Conservation (phyloP, 176 grass and related monocot species). For the Eragrostis nindensis region DNA sequence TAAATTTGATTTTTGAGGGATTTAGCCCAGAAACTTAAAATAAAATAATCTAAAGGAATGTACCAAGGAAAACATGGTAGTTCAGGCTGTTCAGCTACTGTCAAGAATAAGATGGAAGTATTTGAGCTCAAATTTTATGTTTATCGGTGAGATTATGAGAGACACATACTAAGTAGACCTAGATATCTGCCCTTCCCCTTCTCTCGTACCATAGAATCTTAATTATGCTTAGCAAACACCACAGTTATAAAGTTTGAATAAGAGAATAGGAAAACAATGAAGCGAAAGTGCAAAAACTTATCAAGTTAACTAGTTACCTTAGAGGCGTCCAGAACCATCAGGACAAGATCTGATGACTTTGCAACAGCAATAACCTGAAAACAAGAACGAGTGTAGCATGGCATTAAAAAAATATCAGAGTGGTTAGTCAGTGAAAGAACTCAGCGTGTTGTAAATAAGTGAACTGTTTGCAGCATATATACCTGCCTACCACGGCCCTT, state of each 20-base stretch:
- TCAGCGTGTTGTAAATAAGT: background rate
- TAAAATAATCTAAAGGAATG: too few relatives aligned
- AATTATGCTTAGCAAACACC: background rate
- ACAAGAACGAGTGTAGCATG: background rate
- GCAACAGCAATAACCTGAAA: constrained; percentile 97
- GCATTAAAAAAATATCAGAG: background rate
- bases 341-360: constrained; percentile 98
- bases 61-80: too few relatives aligned
- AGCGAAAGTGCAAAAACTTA: constrained; percentile 2
- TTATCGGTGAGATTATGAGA: background rate
- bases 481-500: constrained; percentile 99
- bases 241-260: constrained; percentile 1
- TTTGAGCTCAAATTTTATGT: background rate
- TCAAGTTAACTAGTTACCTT: constrained; percentile 64
- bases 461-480: constrained; percentile 18
- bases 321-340: constrained; percentile 98
- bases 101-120: constrained; percentile 13
- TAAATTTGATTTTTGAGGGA: too few relatives aligned
- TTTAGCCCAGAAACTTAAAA: too few relatives aligned
- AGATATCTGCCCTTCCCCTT: background rate
- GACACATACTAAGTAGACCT: background rate
- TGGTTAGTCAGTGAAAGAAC: constrained; percentile 5
- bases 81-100: too few relatives aligned
- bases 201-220: constrained; percentile 12
- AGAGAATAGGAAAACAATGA: constrained; percentile 31